These are phyloP conservation scores for Rutstroemia sydowiana DNA, from an alignment of 2,329 filamentous ascomycete genomes.

Conservation along the genomic window DNA sequence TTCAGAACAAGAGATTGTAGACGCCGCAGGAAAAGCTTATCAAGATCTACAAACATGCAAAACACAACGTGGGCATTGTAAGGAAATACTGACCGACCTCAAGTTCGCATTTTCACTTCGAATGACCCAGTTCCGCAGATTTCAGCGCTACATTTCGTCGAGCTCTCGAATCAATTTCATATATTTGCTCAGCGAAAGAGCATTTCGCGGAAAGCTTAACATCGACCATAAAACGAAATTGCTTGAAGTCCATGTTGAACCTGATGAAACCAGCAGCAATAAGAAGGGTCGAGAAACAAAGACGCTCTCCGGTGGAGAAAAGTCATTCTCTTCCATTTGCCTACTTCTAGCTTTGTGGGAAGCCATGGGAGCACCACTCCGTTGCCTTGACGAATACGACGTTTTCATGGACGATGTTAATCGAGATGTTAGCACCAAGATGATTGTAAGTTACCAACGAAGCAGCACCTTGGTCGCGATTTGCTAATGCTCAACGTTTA, in stretches of 20 bases:
- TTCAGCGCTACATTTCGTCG: constrained; percentile 79
- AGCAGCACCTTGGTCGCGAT: not conserved
- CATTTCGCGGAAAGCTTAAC: constrained; percentile 74
- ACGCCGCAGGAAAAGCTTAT: constrained; percentile 36
- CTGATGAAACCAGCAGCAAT: constrained; percentile 60
- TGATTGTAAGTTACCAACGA: constrained; percentile 60
- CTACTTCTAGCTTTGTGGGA: constrained; percentile 92
- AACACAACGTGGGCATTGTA: constrained; percentile 39
- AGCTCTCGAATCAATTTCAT: constrained; percentile 79
- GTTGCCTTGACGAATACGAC: constrained; percentile 96
- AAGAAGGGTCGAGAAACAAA: constrained; percentile 74
- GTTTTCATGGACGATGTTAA: constrained; percentile 99
- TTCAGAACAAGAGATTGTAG: constrained; percentile 55
- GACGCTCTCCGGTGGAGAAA: constrained; percentile 91
- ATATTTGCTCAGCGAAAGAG: constrained; percentile 81
- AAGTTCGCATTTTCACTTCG: constrained; percentile 60
- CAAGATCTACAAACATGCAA: constrained; percentile 36
- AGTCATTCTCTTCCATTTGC: constrained; percentile 96
- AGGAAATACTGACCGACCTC: constrained; percentile 36
- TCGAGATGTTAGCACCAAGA: constrained; percentile 81
- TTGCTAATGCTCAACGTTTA: constrained; percentile 31
- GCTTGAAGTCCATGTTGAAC: constrained; percentile 71
- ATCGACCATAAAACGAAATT: constrained; percentile 69
- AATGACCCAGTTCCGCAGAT: constrained; percentile 68
- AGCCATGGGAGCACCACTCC: constrained; percentile 90